phyloP scores from a whole-genome alignment of 305 asterid species.

The Fraxinus platypoda region DNA sequence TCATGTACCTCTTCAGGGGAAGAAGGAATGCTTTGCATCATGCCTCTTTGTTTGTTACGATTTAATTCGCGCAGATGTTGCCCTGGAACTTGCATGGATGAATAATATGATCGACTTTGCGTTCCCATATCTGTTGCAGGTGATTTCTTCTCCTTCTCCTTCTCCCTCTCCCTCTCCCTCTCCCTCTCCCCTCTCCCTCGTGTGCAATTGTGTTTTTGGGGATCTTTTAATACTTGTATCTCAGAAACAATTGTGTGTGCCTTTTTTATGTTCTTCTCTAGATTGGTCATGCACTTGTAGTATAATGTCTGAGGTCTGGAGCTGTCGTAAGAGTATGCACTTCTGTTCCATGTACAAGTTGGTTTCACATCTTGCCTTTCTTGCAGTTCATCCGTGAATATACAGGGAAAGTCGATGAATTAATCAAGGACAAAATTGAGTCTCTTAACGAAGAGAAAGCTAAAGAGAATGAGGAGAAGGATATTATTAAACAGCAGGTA shows the following conservation, averaged over 20 bases:
- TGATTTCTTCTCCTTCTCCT: conserved; percentile 25
- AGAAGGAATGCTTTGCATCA: conserved; percentile 98
- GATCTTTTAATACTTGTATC: neutral
- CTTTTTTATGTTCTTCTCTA: neutral
- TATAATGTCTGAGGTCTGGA: neutral
- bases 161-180: neutral
- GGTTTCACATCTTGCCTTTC: conserved; percentile 11
- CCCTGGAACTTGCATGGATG: conserved; percentile 97
- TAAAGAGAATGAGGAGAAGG: conserved; percentile 85
- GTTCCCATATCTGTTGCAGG: conserved; percentile 98
- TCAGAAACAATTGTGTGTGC: neutral
- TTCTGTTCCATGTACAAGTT: conserved; percentile 16
- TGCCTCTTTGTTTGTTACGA: conserved; percentile 99
- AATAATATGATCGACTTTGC: conserved; percentile 96
- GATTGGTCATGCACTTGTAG: neutral
- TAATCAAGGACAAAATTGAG: conserved; percentile 84
- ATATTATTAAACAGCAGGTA: conserved; percentile 86
- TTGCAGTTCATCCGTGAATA: conserved; percentile 94
- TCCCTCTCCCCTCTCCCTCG: neutral
- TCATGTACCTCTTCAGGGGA: conserved; percentile 62
- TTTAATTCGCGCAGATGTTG: conserved; percentile 86
- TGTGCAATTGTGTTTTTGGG: neutral
- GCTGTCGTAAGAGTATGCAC: neutral
- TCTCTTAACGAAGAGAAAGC: conserved; percentile 72
- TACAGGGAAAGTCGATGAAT: conserved; percentile 91